phyloP scores from a whole-genome alignment of 306 rosid species.

The Abrus precatorius region DNA sequence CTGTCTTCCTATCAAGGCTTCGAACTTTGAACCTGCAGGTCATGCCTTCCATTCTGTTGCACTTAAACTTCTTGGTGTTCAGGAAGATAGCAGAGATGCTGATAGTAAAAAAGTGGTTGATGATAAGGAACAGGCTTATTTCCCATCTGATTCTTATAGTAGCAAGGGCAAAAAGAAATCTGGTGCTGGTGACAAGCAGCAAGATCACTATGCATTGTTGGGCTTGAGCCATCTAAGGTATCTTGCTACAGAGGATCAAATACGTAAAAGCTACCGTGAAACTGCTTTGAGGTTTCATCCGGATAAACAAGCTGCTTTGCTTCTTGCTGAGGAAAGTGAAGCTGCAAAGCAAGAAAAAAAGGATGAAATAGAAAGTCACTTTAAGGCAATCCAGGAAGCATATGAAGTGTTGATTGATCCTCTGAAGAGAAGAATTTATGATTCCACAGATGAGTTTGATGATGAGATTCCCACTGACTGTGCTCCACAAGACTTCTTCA shows the following conservation, averaged over 20 bases:
- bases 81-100: slow-evolving; percentile 56
- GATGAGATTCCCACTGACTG: slow-evolving; percentile 96
- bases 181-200: slow-evolving; percentile 73
- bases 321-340: slow-evolving; percentile 89
- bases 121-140: slow-evolving; percentile 68
- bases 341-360: slow-evolving; percentile 82
- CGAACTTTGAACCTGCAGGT: slow-evolving; percentile 85
- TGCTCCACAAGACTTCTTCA: slow-evolving; percentile 90
- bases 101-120: slow-evolving; percentile 63
- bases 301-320: slow-evolving; percentile 90
- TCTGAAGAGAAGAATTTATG: slow-evolving; percentile 88
- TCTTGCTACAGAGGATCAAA: slow-evolving; percentile 97
- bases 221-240: slow-evolving; percentile 91
- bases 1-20: slow-evolving; percentile 82
- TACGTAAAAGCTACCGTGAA: slow-evolving; percentile 90
- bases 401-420: slow-evolving; percentile 89
- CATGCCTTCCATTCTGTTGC: slow-evolving; percentile 86
- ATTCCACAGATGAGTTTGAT: slow-evolving; percentile 98
- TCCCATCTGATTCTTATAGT: slow-evolving; percentile 84
- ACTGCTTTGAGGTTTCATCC: slow-evolving; percentile 95
- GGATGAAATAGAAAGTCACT: slow-evolving; percentile 89
- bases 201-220: slow-evolving; percentile 96
- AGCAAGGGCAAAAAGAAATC: slow-evolving; percentile 93
- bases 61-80: slow-evolving; percentile 74
- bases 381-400: slow-evolving; percentile 92